These are phyloP conservation scores for Clarireedia monteithiana DNA, from an alignment of 2,329 filamentous ascomycete species.

Conservation along the genomic window DNA sequence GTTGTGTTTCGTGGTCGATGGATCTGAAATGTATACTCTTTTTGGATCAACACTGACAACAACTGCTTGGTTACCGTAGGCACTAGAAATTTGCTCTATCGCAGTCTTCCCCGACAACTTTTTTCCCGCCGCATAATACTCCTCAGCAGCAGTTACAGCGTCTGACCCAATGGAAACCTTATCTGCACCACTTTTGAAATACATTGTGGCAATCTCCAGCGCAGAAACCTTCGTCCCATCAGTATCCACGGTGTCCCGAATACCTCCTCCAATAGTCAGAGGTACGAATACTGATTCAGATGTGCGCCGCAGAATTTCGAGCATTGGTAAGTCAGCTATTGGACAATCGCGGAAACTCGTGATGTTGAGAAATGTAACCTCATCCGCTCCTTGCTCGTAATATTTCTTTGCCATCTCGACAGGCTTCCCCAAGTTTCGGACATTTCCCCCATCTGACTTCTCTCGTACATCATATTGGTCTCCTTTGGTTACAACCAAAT, in stretches of 20 bases:
- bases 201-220: constrained; percentile 88
- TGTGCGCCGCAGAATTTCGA: constrained; percentile 80
- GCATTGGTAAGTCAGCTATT: constrained; percentile 86
- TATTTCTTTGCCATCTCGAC: constrained; percentile 91
- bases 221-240: constrained; percentile 83
- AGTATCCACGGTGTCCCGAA: constrained; percentile 83
- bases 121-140: constrained; percentile 68
- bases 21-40: constrained; percentile 69
- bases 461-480: constrained; percentile 98
- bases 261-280: constrained; percentile 90
- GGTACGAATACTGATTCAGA: constrained; percentile 93
- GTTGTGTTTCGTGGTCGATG: constrained; percentile 63
- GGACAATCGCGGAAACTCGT: constrained; percentile 96
- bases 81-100: constrained; percentile 88
- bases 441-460: constrained; percentile 58
- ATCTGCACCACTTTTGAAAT: constrained; percentile 94
- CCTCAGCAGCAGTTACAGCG: constrained; percentile 85
- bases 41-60: constrained; percentile 94
- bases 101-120: constrained; percentile 74
- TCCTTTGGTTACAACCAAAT: constrained; percentile 95
- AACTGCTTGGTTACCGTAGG: constrained; percentile 94
- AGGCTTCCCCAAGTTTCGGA: constrained; percentile 93
- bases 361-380: constrained; percentile 97
- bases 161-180: constrained; percentile 97
- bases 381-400: constrained; percentile 94